Percentiles rank a stretch among this genome's conserved stretches.
Conservation (phyloP, 2,329 filamentous ascomycete species). For the Colletotrichum sp. region DNA sequence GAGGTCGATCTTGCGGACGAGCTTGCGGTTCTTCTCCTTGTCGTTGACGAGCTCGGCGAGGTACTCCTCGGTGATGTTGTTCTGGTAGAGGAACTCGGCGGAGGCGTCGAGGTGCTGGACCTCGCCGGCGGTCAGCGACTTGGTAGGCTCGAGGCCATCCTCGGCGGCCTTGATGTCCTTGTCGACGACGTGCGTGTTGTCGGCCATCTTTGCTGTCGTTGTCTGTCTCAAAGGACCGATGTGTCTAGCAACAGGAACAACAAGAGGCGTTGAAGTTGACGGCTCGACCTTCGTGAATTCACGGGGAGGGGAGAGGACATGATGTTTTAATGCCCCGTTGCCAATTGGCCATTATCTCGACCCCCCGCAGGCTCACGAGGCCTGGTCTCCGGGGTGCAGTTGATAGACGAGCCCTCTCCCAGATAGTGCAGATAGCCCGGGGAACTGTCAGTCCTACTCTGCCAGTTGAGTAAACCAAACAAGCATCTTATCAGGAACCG, state of each 20-base stretch:
- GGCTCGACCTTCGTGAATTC: background rate
- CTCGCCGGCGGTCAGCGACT: constrained; percentile 14
- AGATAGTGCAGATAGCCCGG: constrained; percentile 9
- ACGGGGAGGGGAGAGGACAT: background rate
- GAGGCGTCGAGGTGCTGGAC: constrained; percentile 48
- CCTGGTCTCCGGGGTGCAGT: constrained; percentile 2
- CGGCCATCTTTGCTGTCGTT: background rate
- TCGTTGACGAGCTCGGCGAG: constrained; percentile 51
- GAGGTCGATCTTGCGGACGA: constrained; percentile 53
- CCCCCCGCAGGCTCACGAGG: background rate
- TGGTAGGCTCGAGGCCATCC: constrained; percentile 17
- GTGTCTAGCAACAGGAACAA: background rate
- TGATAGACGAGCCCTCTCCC: background rate
- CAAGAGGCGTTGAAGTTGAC: background rate
- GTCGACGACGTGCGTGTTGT: background rate
- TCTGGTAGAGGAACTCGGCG: constrained; percentile 52
- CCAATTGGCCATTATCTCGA: constrained; percentile 12
- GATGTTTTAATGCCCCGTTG: constrained; percentile 2
- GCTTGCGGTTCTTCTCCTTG: constrained; percentile 28
- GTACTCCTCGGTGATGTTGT: constrained; percentile 47
- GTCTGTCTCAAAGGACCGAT: background rate
- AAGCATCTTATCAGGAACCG: background rate
- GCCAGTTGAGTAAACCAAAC: background rate
- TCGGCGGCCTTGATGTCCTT: constrained; percentile 12
- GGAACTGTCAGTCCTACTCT: background rate